Conservation (phyloP, 1,284 basidiomycete species). For the Cutaneotrichosporon spelunceum region DNA sequence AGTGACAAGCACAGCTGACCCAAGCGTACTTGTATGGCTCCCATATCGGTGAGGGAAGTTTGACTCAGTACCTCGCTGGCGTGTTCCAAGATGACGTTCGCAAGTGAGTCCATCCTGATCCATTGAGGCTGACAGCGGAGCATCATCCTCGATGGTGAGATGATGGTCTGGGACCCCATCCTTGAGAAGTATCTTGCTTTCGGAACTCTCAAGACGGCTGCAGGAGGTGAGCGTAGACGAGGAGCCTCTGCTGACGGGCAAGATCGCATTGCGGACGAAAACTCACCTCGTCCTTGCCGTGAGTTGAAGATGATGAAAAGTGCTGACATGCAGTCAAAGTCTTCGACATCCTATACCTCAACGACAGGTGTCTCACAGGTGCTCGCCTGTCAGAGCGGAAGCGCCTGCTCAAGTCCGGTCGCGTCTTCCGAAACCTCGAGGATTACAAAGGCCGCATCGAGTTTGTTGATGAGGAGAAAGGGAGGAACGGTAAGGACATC, state of each 20-base stretch:
- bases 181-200: constrained; percentile 82
- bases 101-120: constrained; percentile 59
- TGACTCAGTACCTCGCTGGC: constrained; percentile 75
- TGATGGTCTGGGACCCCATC: constrained; percentile 92
- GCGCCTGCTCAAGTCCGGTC: constrained; percentile 39
- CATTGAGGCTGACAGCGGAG: constrained; percentile 52
- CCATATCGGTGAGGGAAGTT: constrained; percentile 70
- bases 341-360: constrained; percentile 85
- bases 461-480: constrained; percentile 66
- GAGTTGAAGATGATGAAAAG: constrained; percentile 38
- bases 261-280: constrained; percentile 68
- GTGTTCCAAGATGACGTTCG: constrained; percentile 71
- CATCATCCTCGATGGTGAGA: constrained; percentile 89
- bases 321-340: constrained; percentile 68
- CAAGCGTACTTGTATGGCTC: constrained; percentile 73
- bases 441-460: constrained; percentile 71
- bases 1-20: neutral
- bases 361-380: constrained; percentile 53
- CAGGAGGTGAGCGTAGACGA: constrained; percentile 56
- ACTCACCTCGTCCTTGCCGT: constrained; percentile 83
- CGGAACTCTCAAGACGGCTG: constrained; percentile 85
- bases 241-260: constrained; percentile 1
- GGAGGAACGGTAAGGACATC: constrained; percentile 74
- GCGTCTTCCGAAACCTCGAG: constrained; percentile 43
- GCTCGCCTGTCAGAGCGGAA: constrained; percentile 51